Evolutionary conservation across 331 rosid genomes (phyloP).

Genomic region (Ulmus americana): DNA sequence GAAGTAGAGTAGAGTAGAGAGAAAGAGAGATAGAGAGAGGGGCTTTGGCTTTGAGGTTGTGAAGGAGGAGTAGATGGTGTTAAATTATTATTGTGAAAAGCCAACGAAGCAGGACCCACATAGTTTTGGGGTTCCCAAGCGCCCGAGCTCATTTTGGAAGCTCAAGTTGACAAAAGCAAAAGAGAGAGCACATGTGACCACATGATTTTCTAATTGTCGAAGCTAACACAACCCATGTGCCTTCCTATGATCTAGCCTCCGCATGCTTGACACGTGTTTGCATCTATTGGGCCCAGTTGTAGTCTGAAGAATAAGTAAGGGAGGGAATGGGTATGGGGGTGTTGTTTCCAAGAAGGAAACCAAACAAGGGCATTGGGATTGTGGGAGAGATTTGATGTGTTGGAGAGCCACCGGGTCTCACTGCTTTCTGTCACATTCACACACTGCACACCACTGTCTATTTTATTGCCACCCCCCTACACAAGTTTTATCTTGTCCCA

Average conservation of each 20-base stretch:
- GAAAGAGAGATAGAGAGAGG: neutral
- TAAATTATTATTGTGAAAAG: slow-evolving; percentile 73
- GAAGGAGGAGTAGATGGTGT: slow-evolving; percentile 21
- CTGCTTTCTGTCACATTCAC: slow-evolving; percentile 53
- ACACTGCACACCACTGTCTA: slow-evolving; percentile 22
- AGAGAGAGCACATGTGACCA: slow-evolving; percentile 81
- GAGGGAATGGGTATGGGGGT: slow-evolving; percentile 29
- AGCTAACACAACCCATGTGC: slow-evolving; percentile 94
- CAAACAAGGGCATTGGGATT: slow-evolving; percentile 64
- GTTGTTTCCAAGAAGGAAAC: slow-evolving; percentile 95
- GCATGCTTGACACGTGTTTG: slow-evolving; percentile 70
- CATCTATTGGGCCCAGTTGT: slow-evolving; percentile 8
- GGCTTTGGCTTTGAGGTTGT: neutral
- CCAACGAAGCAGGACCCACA: slow-evolving; percentile 92
- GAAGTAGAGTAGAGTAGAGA: neutral
- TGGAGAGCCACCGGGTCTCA: slow-evolving; percentile 41
- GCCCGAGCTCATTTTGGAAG: slow-evolving; percentile 23
- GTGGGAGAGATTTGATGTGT: slow-evolving; percentile 44
- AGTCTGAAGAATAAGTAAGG: no score
- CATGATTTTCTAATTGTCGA: slow-evolving; percentile 67
- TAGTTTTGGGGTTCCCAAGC: slow-evolving; percentile 33
- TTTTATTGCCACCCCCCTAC: neutral
- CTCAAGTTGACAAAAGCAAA: slow-evolving; percentile 27
- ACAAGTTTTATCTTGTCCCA: slow-evolving; percentile 12
- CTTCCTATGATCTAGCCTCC: slow-evolving; percentile 43